phyloP scores from a whole-genome alignment of 2,329 filamentous ascomycete species.

The Phoma herbarum region DNA sequence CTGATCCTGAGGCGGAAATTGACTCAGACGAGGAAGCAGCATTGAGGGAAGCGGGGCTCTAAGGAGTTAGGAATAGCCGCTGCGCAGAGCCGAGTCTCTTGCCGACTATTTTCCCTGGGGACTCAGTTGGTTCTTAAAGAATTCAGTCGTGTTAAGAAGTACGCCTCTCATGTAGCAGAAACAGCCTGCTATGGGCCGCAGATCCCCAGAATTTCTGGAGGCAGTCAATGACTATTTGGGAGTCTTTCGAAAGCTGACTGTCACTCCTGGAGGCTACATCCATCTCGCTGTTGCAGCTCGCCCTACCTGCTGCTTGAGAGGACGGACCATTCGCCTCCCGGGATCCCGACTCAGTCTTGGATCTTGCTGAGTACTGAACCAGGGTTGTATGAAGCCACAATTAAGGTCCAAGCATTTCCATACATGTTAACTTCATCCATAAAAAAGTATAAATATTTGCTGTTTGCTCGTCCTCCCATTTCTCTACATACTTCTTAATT shows the following conservation, averaged over 20 bases:
- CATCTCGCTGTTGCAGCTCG: neutral
- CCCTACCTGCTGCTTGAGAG: neutral
- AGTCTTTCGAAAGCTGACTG: no score
- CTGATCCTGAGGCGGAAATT: conserved; percentile 17
- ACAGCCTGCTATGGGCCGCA: no score
- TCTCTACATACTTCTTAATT: neutral
- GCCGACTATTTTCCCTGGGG: neutral
- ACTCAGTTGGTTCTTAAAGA: neutral
- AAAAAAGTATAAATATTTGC: neutral
- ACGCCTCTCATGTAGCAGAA: neutral
- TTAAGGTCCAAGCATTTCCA: neutral
- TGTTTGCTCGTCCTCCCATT: neutral
- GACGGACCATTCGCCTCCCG: neutral
- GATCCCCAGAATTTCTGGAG: no score
- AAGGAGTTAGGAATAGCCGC: neutral
- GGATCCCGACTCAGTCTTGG: neutral
- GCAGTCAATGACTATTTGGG: neutral
- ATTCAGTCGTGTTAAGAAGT: no score
- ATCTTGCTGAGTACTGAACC: neutral
- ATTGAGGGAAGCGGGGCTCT: conserved; percentile 15
- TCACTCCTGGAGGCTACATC: no score
- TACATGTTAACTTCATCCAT: neutral
- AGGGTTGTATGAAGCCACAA: neutral
- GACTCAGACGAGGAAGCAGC: conserved; percentile 23
- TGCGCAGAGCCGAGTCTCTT: neutral